These are phyloP conservation scores for Epichloe elymi DNA, from an alignment of 2,329 filamentous ascomycete genomes.

Conservation along the genomic window DNA sequence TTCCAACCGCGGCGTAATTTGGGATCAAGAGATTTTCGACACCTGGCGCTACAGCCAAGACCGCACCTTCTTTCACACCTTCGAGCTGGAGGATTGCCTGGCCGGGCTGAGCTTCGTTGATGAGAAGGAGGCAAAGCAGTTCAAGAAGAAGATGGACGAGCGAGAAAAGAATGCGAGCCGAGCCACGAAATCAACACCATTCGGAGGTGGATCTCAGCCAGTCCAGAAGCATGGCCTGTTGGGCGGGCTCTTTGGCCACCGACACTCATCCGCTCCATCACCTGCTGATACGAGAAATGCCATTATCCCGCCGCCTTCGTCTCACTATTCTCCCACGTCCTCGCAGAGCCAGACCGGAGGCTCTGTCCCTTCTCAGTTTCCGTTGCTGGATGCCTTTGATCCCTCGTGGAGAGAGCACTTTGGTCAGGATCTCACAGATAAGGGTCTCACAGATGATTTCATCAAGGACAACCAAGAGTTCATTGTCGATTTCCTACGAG, in stretches of 20 bases:
- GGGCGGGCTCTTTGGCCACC: constrained; percentile 50
- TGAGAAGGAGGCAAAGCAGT: constrained; percentile 94
- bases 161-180: constrained; percentile 92
- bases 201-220: constrained; percentile 39
- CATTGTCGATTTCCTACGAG: constrained; percentile 49
- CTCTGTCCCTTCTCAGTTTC: constrained; percentile 40
- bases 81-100: constrained; percentile 85
- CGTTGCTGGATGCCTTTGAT: constrained; percentile 50
- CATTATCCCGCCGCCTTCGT: constrained; percentile 22
- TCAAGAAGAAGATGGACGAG: constrained; percentile 95
- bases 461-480: constrained; percentile 57
- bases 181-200: constrained; percentile 66
- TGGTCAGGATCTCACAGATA: constrained; percentile 47
- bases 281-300: constrained; percentile 39
- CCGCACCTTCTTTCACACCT: constrained; percentile 93
- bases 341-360: constrained; percentile 34
- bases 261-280: constrained; percentile 44
- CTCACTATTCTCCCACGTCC: constrained; percentile 26
- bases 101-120: constrained; percentile 87
- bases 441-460: constrained; percentile 52
- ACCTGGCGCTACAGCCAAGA: constrained; percentile 93
- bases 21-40: constrained; percentile 97
- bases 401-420: constrained; percentile 52
- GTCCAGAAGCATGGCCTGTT: constrained; percentile 34
- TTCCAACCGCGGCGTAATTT: constrained; percentile 72